phyloP scores from a whole-genome alignment of 2,329 filamentous ascomycete species.

The Thielaviopsis punctulata region DNA sequence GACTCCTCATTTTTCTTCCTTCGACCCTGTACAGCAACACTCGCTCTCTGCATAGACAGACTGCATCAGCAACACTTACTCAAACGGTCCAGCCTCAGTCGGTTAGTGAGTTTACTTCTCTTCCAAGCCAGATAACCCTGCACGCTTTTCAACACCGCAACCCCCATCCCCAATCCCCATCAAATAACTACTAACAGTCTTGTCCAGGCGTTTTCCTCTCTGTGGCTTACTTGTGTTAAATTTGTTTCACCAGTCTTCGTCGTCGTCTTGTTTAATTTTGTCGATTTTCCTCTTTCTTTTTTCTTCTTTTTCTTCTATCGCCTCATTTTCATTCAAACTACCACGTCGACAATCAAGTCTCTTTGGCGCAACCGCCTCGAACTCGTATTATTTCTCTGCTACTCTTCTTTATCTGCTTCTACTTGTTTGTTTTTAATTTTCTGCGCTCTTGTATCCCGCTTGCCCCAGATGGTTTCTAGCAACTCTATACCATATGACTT shows the following conservation, averaged over 20 bases:
- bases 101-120: too few relatives aligned
- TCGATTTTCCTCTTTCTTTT: not conserved
- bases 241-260: not conserved
- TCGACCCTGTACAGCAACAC: not conserved
- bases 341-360: not conserved
- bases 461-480: not conserved
- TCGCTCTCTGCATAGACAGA: too few relatives aligned
- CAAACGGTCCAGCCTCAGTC: too few relatives aligned
- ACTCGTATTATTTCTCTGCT: not conserved
- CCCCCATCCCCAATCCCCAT: not conserved
- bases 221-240: not conserved
- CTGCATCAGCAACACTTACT: too few relatives aligned
- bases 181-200: not conserved
- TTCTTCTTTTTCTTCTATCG: not conserved
- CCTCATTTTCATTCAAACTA: not conserved
- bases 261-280: not conserved
- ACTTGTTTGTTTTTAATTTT: not conserved
- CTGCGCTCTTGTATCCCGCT: not conserved
- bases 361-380: not conserved
- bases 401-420: not conserved
- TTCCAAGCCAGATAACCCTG: too few relatives aligned
- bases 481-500: constrained; percentile 5
- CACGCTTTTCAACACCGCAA: not conserved
- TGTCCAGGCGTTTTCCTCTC: not conserved
- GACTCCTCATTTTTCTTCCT: not conserved